Evolutionary conservation across 306 rosid species (phyloP).

Genomic region (Abrus pulchellus): DNA sequence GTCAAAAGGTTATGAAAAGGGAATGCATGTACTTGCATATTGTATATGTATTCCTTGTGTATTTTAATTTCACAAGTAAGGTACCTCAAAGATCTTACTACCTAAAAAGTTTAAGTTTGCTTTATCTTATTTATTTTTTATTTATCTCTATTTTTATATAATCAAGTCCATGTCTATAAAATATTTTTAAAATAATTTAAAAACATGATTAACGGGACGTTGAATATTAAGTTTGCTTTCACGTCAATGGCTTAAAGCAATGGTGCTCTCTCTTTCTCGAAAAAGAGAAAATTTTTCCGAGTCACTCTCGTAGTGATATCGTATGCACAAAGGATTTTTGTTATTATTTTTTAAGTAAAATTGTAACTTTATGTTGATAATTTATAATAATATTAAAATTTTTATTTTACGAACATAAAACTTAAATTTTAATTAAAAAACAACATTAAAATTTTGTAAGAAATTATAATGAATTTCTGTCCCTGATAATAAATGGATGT

Average conservation of each 20-base stretch:
- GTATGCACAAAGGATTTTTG: background rate
- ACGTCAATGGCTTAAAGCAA: conserved; percentile 47
- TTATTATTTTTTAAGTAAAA: no score
- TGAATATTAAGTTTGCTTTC: conserved; percentile 43
- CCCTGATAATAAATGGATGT: conserved; percentile 13
- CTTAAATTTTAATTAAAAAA: no score
- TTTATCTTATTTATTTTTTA: no score
- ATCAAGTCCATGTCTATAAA: no score
- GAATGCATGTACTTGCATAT: conserved; percentile 44
- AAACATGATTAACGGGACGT: conserved; percentile 35
- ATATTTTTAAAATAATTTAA: background rate
- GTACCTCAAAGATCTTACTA: background rate
- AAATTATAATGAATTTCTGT: no score
- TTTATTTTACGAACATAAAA: no score
- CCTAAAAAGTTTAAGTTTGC: background rate
- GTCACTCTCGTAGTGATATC: no score
- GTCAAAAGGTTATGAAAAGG: conserved; percentile 52
- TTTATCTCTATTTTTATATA: no score
- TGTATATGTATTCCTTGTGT: background rate
- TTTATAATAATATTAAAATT: no score
- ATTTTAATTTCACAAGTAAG: conserved; percentile 8
- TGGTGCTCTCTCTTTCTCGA: conserved; percentile 41
- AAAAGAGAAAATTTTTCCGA: no score
- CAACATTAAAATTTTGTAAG: no score
- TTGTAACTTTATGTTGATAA: no score